Percentiles rank a stretch among this genome's conserved stretches.
Evolutionary conservation across 257 asterid genomes (phyloP).

Genomic region (Vinca minor): DNA sequence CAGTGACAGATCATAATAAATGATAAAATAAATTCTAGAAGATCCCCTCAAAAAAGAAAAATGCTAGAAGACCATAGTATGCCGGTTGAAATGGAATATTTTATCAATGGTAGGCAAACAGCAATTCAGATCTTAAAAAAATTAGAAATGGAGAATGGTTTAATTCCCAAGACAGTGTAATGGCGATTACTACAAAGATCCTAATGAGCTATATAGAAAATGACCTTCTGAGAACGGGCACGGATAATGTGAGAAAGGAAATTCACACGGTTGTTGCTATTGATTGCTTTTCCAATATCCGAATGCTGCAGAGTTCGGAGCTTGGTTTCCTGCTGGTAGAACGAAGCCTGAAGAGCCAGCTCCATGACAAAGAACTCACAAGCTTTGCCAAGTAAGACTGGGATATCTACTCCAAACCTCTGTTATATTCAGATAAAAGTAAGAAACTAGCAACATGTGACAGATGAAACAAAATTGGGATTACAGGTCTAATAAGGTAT

Average conservation of each 20-base stretch:
- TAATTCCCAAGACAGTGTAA: neutral
- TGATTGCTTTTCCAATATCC: conserved; percentile 33
- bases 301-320: conserved; percentile 22
- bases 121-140: neutral
- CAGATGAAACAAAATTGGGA: neutral
- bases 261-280: conserved; percentile 10
- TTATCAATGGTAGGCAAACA: neutral
- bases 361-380: conserved; percentile 32
- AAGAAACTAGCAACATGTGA: neutral
- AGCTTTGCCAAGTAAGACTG: conserved; percentile 30
- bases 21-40: neutral
- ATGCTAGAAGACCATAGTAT: neutral
- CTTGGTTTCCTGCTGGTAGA: conserved; percentile 16
- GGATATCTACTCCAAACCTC: conserved; percentile 40
- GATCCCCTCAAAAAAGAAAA: no score
- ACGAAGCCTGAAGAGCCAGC: conserved; percentile 33
- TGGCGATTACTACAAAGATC: no score
- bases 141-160: neutral
- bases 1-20: neutral
- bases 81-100: neutral
- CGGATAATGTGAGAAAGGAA: conserved; percentile 27
- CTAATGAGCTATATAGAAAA: neutral
- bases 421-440: conserved; percentile 6
- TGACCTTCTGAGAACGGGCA: conserved; percentile 22
- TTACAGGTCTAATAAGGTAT: neutral